These are phyloP conservation scores for Talaromyces islandicus DNA, from an alignment of 2,329 filamentous ascomycete genomes.

Conservation along the genomic window DNA sequence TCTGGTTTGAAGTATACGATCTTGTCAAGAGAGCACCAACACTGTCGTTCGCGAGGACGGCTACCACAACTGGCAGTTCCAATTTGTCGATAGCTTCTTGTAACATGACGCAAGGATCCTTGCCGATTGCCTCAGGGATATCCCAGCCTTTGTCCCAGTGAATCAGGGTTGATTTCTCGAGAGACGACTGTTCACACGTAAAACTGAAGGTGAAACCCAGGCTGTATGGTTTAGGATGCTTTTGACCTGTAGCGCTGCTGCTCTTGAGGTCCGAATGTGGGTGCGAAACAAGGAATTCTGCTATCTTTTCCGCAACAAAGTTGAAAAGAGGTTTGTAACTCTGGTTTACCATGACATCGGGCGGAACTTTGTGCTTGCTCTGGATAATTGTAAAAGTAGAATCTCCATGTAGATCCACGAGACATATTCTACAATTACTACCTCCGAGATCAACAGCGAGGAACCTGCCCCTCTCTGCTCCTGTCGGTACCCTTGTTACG, in stretches of 20 bases:
- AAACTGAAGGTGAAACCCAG: conserved; percentile 20
- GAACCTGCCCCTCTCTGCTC: conserved; percentile 14
- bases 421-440: conserved; percentile 17
- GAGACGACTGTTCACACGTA: conserved; percentile 15
- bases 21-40: conserved; percentile 17
- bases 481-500: conserved; percentile 13
- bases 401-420: conserved; percentile 16
- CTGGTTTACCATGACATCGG: conserved; percentile 13
- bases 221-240: conserved; percentile 3
- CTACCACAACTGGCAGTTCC: conserved; percentile 14
- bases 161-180: conserved; percentile 13
- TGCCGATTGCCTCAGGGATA: conserved; percentile 17
- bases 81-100: conserved; percentile 17
- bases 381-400: conserved; percentile 15
- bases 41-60: conserved; percentile 17
- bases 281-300: conserved; percentile 10
- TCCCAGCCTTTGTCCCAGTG: conserved; percentile 20
- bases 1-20: conserved; percentile 10
- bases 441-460: conserved; percentile 18
- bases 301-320: conserved; percentile 14
- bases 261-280: neutral
- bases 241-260: neutral
- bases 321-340: conserved; percentile 16
- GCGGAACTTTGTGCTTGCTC: conserved; percentile 13
- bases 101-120: conserved; percentile 16